Percentiles rank a stretch among this genome's conserved stretches.
Evolutionary conservation across 2,329 filamentous ascomycete genomes (phyloP).

Genomic region (Colletotrichum euphorbiae): DNA sequence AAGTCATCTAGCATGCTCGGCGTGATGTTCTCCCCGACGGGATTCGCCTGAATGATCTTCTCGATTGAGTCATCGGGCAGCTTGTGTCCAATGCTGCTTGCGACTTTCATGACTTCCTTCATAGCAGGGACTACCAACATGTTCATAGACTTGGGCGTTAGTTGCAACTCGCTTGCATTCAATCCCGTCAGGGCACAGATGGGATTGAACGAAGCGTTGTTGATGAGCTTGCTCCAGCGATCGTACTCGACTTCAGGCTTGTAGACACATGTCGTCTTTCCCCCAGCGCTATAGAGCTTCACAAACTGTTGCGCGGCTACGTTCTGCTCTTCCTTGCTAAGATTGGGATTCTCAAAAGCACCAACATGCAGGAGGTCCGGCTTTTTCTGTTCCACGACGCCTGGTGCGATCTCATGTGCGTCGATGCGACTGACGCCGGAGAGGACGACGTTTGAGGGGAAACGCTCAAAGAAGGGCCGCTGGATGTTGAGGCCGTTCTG

Average conservation of each 20-base stretch:
- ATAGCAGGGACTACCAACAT: constrained; percentile 64
- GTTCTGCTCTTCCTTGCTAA: constrained; percentile 43
- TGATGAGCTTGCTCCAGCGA: constrained; percentile 64
- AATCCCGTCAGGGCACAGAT: constrained; percentile 63
- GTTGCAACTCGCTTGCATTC: constrained; percentile 62
- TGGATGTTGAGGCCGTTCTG: constrained; percentile 76
- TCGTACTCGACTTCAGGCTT: constrained; percentile 55
- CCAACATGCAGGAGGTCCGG: constrained; percentile 63
- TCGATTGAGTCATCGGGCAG: constrained; percentile 58
- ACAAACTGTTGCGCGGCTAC: constrained; percentile 57
- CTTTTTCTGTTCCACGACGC: constrained; percentile 64
- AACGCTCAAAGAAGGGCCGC: constrained; percentile 60
- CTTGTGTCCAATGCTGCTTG: constrained; percentile 53
- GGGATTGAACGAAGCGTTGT: constrained; percentile 63
- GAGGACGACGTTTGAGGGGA: constrained; percentile 64
- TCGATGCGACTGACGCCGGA: constrained; percentile 66
- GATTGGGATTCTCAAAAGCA: constrained; percentile 55
- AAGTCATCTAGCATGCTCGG: constrained; percentile 68
- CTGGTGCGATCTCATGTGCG: constrained; percentile 59
- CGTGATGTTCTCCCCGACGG: constrained; percentile 59
- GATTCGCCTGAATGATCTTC: constrained; percentile 60
- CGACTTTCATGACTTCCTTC: constrained; percentile 62
- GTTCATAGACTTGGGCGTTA: constrained; percentile 57
- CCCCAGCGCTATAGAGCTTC: constrained; percentile 57
- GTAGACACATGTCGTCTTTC: constrained; percentile 56